Evolutionary conservation across 495 filamentous ascomycete species (phyloP).

Genomic region (Astrothelium macrocarpum): DNA sequence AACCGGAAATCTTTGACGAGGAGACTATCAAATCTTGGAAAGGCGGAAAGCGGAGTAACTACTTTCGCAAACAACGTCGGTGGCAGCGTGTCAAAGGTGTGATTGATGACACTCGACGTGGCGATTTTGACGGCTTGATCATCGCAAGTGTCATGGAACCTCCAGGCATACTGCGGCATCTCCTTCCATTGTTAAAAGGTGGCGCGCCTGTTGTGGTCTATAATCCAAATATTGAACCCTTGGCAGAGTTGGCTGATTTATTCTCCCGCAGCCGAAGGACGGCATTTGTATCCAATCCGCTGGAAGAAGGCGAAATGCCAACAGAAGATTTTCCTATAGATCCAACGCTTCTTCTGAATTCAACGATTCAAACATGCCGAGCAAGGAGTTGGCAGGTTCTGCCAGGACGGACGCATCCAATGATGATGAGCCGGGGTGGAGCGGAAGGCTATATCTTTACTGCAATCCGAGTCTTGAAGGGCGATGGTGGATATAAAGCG

Average conservation of each 20-base stretch:
- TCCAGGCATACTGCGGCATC: slow-evolving; percentile 57
- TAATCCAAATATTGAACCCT: slow-evolving; percentile 64
- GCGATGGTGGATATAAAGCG: slow-evolving; percentile 66
- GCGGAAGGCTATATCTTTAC: slow-evolving; percentile 88
- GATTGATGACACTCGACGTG: slow-evolving; percentile 61
- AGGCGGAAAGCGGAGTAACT: slow-evolving; percentile 62
- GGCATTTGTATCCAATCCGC: slow-evolving; percentile 47
- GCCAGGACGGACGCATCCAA: slow-evolving; percentile 82
- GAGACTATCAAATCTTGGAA: slow-evolving; percentile 56
- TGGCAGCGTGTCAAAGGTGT: slow-evolving; percentile 57
- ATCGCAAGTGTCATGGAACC: slow-evolving; percentile 74
- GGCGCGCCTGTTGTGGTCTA: slow-evolving; percentile 81
- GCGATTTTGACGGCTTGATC: slow-evolving; percentile 74
- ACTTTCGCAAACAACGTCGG: slow-evolving; percentile 78
- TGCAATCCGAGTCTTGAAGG: slow-evolving; percentile 68
- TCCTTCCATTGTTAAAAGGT: slow-evolving; percentile 70
- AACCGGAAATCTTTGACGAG: slow-evolving; percentile 44
- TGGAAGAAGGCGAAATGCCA: slow-evolving; percentile 29
- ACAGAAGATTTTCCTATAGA: slow-evolving; percentile 67
- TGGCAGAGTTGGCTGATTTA: slow-evolving; percentile 63
- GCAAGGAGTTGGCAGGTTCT: slow-evolving; percentile 79
- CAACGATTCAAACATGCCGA: slow-evolving; percentile 66
- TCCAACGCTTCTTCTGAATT: slow-evolving; percentile 69
- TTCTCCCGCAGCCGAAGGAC: slow-evolving; percentile 68
- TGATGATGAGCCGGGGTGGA: slow-evolving; percentile 82